These are phyloP conservation scores for Oryza coarctata DNA, from an alignment of 176 grass and related monocot species.

Conservation along the genomic window DNA sequence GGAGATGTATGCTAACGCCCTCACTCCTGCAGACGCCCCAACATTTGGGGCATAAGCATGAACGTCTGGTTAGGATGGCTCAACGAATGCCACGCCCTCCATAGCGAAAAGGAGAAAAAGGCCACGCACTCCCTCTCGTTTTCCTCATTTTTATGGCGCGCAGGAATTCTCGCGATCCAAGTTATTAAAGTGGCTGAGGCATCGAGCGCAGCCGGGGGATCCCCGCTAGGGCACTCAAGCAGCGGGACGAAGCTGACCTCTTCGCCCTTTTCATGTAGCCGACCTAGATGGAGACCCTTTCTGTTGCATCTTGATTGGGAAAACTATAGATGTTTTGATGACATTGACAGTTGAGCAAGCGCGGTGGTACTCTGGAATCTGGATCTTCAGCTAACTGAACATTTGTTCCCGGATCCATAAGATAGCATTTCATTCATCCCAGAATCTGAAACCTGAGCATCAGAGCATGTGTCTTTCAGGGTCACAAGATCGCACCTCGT, in stretches of 20 bases:
- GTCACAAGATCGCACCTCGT: slow-evolving; percentile 18
- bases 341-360: neutral
- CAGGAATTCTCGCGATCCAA: neutral
- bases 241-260: neutral
- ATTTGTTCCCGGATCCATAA: neutral
- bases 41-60: slow-evolving; percentile 4
- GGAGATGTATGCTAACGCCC: slow-evolving; percentile 23
- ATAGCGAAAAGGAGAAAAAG: neutral
- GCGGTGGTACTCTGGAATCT: neutral
- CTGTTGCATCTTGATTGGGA: neutral
- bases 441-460: neutral
- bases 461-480: neutral
- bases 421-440: neutral
- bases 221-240: neutral
- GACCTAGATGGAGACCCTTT: neutral
- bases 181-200: neutral
- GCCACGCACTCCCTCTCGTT: neutral
- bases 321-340: too few relatives aligned
- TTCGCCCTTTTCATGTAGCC: slow-evolving; percentile 5
- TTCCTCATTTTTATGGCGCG: slow-evolving; percentile 44
- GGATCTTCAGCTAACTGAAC: neutral
- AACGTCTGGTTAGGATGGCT: neutral
- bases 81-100: slow-evolving; percentile 4
- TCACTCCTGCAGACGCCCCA: neutral
- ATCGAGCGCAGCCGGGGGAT: neutral